Conservation (phyloP, 2,329 filamentous ascomycete genomes). For the Thelonectria rubi region DNA sequence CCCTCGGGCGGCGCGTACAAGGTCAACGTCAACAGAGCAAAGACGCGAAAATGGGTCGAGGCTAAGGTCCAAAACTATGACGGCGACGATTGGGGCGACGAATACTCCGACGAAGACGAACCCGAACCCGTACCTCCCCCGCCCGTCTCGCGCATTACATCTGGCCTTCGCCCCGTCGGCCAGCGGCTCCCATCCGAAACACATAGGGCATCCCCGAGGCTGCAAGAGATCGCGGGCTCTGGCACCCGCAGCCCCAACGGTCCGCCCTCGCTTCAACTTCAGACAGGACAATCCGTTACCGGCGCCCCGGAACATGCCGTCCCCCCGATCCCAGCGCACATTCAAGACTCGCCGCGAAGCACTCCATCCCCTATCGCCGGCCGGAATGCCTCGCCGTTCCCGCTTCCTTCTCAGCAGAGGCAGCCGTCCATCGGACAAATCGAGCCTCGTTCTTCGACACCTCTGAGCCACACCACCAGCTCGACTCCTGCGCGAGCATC, state of each 20-base stretch:
- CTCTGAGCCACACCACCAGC: constrained; percentile 32
- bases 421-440: constrained; percentile 17
- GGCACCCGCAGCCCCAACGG: constrained; percentile 39
- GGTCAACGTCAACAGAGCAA: constrained; percentile 86
- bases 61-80: constrained; percentile 88
- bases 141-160: constrained; percentile 41
- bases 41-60: constrained; percentile 95
- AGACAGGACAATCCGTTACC: constrained; percentile 32
- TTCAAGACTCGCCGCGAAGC: constrained; percentile 28
- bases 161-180: constrained; percentile 42
- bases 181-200: constrained; percentile 44
- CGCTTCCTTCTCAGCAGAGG: constrained; percentile 23
- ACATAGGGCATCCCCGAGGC: constrained; percentile 36
- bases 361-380: constrained; percentile 27
- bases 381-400: constrained; percentile 34
- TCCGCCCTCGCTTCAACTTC: constrained; percentile 41
- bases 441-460: constrained; percentile 38
- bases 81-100: constrained; percentile 90
- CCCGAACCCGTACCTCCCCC: constrained; percentile 57
- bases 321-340: constrained; percentile 13
- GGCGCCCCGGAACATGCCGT: constrained; percentile 4
- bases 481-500: constrained; percentile 55
- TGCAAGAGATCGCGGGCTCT: constrained; percentile 38
- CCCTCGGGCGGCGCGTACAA: constrained; percentile 65
- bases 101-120: constrained; percentile 69